Conservation (phyloP, 306 rosid species). For the Quillaja saponaria region DNA sequence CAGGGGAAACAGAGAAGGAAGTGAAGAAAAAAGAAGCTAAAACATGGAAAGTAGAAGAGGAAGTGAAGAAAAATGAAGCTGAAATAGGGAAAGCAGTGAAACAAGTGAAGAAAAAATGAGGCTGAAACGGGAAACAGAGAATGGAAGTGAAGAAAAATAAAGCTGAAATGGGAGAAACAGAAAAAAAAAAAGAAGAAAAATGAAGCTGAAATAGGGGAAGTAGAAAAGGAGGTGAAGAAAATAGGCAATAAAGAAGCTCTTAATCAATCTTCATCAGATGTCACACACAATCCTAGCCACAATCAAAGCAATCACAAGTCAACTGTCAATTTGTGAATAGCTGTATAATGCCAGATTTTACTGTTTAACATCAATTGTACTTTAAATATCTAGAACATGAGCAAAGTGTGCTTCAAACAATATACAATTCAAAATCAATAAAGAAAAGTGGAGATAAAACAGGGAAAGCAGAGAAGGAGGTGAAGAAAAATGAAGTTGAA, state of each 20-base stretch:
- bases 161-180: not conserved
- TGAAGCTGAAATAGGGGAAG: not conserved
- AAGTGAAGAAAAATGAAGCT: not conserved
- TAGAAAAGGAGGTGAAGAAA: not conserved
- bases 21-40: slow-evolving; percentile 7
- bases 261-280: too few species aligned
- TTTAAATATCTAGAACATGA: too few species aligned
- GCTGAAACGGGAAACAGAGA: too few species aligned
- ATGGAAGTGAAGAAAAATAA: not conserved
- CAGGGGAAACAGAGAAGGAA: not conserved
- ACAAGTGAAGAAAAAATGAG: not conserved
- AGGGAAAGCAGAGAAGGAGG: not conserved
- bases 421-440: too few species aligned
- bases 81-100: not conserved
- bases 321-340: too few species aligned
- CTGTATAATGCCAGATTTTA: too few species aligned
- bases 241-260: not conserved
- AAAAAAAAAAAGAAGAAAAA: not conserved
- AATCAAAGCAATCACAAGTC: too few species aligned
- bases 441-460: not conserved
- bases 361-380: too few species aligned
- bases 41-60: not conserved
- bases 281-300: too few species aligned
- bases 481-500: slow-evolving; percentile 4
- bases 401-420: too few species aligned